Evolutionary conservation across 768 basidiomycete genomes (phyloP), one percentile per base, ranked within the genome.

Genomic region (Russula ochroleuca): DNA sequence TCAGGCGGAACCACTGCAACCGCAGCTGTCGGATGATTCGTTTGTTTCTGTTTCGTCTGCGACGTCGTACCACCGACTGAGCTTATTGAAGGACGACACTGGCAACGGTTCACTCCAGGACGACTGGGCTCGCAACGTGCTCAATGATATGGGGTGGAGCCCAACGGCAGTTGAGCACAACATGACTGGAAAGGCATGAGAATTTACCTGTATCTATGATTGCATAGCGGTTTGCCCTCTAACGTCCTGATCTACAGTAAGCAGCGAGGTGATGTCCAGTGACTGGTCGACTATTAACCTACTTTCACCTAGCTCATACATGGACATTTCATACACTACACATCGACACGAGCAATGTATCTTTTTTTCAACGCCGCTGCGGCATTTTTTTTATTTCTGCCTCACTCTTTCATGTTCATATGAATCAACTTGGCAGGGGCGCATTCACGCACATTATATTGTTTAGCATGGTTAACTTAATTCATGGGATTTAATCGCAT

Each of bases 91-190:
- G 25, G 75, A 76, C 43, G 74, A 54, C 19, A 38, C 45, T 8
- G 59, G 62, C 15, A 41, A 38, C 8, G 40, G 40, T 41, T 15
- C 28, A 33, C 40, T 78, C 47, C 78, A 78, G 63, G 86, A 83
- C 54, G 83, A 89, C 70, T 92, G 90, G 90, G 86, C 86, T 51
- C 77, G 80, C 70, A 87, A 85, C 68, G 89, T 92, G 54, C 72
- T 92, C 62, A 73, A 84, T 73, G 84, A 86, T 70, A 70, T 76
- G 55, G 78, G 81, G 17, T 68, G 68, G 69, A 59, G 53, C 41
- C 64, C 64, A 33, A 28, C 59, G 33, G 21, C 54, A 37, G 33
- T 61, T 19, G 64, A 61, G 35, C 59, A 61, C 8, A 45, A 38
- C 25, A 47, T 37, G 59, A 25, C 54, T 35, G 59, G 33, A 33